phyloP scores from a whole-genome alignment of 305 asterid genomes.

The Euphrasia arctica region DNA sequence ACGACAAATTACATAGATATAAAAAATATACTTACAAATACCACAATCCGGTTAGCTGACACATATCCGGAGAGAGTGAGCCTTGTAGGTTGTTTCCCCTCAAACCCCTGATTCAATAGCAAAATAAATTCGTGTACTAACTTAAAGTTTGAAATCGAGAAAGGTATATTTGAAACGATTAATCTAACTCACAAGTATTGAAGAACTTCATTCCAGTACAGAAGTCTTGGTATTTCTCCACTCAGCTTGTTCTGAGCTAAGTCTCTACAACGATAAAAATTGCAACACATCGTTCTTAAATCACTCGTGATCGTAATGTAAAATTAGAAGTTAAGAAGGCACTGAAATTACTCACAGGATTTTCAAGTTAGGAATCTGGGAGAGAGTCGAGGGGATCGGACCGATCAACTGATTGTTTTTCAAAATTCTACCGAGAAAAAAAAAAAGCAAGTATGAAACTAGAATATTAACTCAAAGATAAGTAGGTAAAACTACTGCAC shows the following conservation, averaged over 20 bases:
- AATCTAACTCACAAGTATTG: conserved; percentile 68
- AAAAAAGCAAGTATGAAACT: conserved; percentile 37
- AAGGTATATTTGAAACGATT: not conserved
- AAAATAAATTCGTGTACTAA: conserved; percentile 20
- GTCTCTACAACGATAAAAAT: conserved; percentile 46
- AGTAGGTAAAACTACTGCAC: not conserved
- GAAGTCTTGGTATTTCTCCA: conserved; percentile 89
- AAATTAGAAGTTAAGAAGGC: not conserved
- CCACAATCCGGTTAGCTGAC: conserved; percentile 96
- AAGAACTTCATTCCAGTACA: conserved; percentile 93
- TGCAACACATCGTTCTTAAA: not conserved
- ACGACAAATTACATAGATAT: not conserved
- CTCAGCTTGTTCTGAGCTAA: conserved; percentile 84
- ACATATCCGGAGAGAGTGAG: conserved; percentile 83
- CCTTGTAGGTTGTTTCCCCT: conserved; percentile 90
- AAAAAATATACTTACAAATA: conserved; percentile 66
- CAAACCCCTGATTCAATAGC: conserved; percentile 52
- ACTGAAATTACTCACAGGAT: conserved; percentile 53
- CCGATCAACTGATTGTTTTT: conserved; percentile 90
- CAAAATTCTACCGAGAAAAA: conserved; percentile 42
- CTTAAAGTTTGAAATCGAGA: not conserved
- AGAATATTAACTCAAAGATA: conserved; percentile 17
- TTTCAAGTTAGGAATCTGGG: conserved; percentile 93
- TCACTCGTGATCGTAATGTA: not conserved
- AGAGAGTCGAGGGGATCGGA: conserved; percentile 91